Conservation (phyloP, 306 rosid species). For the Dalbergia cultrata region DNA sequence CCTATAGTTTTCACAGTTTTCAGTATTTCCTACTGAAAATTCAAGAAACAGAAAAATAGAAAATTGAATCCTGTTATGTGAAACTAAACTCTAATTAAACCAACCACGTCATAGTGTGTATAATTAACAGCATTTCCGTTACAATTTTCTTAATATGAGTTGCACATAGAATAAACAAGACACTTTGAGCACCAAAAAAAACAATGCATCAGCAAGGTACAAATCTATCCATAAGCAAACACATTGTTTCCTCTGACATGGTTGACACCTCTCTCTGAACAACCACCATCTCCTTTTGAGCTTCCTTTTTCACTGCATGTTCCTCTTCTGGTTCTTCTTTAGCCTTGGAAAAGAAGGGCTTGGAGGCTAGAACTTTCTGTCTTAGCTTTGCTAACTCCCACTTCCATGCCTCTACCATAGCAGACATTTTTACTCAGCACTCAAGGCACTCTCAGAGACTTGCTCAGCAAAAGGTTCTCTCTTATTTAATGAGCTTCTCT, state of each 20-base stretch:
- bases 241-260: conserved; percentile 71
- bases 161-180: conserved; percentile 5
- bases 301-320: conserved; percentile 12
- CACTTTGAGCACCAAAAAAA: background rate
- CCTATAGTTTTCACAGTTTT: too few relatives aligned
- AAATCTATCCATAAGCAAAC: conserved; percentile 88
- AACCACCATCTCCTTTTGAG: conserved; percentile 32
- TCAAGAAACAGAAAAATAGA: too few relatives aligned
- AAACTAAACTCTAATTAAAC: background rate
- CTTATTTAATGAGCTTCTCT: background rate
- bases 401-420: conserved; percentile 67
- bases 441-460: background rate
- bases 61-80: too few relatives aligned
- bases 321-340: conserved; percentile 45
- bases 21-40: too few relatives aligned
- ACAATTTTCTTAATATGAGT: background rate
- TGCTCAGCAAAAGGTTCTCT: background rate
- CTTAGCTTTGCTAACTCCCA: conserved; percentile 65
- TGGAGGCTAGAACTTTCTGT: conserved; percentile 56
- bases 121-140: background rate
- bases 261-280: conserved; percentile 41
- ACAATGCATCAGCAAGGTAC: conserved; percentile 60
- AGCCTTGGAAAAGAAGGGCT: conserved; percentile 42
- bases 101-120: background rate
- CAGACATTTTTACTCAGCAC: conserved; percentile 56